phyloP scores from a whole-genome alignment of 805 yeast genomes.

The Hanseniaspora pseudoguilliermondii region DNA sequence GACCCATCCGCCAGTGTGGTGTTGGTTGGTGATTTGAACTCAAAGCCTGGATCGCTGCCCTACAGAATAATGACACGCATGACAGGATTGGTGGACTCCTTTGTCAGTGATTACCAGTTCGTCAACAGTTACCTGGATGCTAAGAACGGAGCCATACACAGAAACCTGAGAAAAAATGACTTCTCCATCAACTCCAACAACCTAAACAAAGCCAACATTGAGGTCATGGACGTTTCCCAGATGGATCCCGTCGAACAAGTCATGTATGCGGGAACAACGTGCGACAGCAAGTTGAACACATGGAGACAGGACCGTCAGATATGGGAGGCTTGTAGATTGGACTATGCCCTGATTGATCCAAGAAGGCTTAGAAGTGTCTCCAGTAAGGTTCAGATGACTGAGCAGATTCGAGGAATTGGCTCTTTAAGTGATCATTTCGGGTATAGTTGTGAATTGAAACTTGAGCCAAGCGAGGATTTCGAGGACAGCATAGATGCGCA shows the following conservation, averaged over 20 bases:
- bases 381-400: constrained; percentile 69
- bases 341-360: constrained; percentile 71
- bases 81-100: constrained; percentile 64
- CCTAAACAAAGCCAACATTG: not conserved
- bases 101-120: constrained; percentile 23
- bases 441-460: constrained; percentile 37
- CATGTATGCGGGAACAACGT: constrained; percentile 65
- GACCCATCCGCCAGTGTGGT: constrained; percentile 74
- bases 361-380: constrained; percentile 37
- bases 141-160: not conserved
- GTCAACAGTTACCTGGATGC: not conserved
- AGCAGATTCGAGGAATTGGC: constrained; percentile 49
- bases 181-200: constrained; percentile 12
- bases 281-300: constrained; percentile 77
- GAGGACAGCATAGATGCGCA: constrained; percentile 1
- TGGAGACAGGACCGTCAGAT: constrained; percentile 50
- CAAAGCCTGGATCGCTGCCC: constrained; percentile 76
- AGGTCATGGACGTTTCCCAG: constrained; percentile 30
- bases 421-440: constrained; percentile 93
- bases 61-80: constrained; percentile 57
- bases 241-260: constrained; percentile 53
- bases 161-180: not conserved
- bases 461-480: constrained; percentile 13
- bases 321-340: constrained; percentile 74
- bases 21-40: constrained; percentile 87